These are phyloP conservation scores for Kluyveromyces starmeri DNA, from an alignment of 805 yeast genomes.

Conservation along the genomic window DNA sequence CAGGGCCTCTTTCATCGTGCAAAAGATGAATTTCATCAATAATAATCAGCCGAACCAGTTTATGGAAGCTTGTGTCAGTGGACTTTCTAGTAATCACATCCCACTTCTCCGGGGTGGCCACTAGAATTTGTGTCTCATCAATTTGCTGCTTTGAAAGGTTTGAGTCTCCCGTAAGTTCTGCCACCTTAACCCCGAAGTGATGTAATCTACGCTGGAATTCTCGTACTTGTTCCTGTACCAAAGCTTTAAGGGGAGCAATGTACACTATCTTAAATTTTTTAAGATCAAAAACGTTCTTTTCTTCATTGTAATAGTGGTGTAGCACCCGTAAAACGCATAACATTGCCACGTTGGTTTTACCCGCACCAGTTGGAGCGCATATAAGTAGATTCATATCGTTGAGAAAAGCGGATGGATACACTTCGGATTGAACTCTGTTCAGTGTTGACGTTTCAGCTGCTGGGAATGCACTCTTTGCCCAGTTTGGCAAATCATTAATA, in stretches of 20 bases:
- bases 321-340: conserved; percentile 61
- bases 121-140: conserved; percentile 67
- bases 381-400: conserved; percentile 64
- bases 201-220: conserved; percentile 67
- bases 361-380: conserved; percentile 99
- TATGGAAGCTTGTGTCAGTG: conserved; percentile 54
- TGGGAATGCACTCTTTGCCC: conserved; percentile 78
- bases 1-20: conserved; percentile 95
- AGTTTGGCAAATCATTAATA: conserved; percentile 59
- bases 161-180: conserved; percentile 87
- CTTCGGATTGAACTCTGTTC: conserved; percentile 77
- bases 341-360: conserved; percentile 96
- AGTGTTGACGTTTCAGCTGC: conserved; percentile 52
- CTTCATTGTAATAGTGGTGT: conserved; percentile 38
- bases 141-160: conserved; percentile 69
- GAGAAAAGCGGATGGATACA: conserved; percentile 68
- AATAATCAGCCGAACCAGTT: conserved; percentile 59
- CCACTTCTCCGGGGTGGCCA: conserved; percentile 97
- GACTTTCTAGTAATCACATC: conserved; percentile 86
- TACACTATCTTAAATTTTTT: conserved; percentile 69
- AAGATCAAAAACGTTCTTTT: conserved; percentile 42
- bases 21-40: conserved; percentile 89
- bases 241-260: conserved; percentile 88
- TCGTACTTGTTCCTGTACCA: conserved; percentile 90
- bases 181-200: conserved; percentile 60